phyloP scores from a whole-genome alignment of 805 yeast genomes.

The Nakazawaea populi region DNA sequence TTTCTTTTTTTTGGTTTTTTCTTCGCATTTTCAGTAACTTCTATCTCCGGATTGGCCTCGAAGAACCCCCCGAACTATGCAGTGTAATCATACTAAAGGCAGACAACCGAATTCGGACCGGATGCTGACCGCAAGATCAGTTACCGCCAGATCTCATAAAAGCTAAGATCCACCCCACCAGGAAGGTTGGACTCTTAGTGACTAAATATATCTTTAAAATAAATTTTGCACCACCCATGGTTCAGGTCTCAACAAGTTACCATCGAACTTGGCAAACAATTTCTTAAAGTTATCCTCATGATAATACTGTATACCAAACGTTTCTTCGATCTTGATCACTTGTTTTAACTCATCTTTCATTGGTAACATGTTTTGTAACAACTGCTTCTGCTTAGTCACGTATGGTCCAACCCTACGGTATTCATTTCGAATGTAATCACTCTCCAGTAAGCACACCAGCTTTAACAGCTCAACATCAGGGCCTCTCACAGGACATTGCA shows the following conservation, averaged over 20 bases:
- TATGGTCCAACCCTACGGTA: conserved; percentile 1
- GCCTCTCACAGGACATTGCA: neutral
- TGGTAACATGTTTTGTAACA: neutral
- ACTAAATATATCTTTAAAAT: neutral
- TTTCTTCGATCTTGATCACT: neutral
- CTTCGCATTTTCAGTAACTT: too few species aligned
- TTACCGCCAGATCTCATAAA: too few species aligned
- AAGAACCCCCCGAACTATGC: neutral
- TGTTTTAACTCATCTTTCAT: neutral
- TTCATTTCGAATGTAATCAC: neutral
- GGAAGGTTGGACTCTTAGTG: neutral
- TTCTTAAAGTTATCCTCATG: neutral
- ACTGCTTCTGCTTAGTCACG: neutral
- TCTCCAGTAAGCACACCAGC: neutral
- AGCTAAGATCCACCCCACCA: too few species aligned
- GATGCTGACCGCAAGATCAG: neutral
- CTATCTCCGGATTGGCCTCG: too few species aligned
- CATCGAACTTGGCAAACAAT: conserved; percentile 1
- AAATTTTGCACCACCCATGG: conserved; percentile 5
- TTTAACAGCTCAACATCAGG: neutral
- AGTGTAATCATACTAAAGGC: neutral
- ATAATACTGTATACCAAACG: neutral
- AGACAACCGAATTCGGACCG: neutral
- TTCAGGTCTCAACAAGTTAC: neutral
- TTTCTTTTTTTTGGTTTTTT: too few species aligned